Evolutionary conservation across 306 rosid genomes (phyloP).

Genomic region (Pyrus communis): DNA sequence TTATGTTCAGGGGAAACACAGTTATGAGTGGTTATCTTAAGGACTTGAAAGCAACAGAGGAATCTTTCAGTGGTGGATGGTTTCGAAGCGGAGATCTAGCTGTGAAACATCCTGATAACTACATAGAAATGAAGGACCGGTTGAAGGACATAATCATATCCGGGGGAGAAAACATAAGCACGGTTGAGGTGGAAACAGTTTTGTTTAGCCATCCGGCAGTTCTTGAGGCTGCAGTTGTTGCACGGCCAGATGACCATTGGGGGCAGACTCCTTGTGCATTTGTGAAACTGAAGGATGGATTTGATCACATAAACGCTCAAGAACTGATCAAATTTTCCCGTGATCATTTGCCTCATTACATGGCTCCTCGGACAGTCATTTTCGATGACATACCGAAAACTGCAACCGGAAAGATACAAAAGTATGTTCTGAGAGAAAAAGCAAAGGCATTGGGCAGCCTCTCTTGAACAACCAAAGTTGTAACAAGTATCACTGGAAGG

Average conservation of each 20-base stretch:
- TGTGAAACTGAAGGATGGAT: slow-evolving; percentile 52
- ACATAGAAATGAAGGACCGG: slow-evolving; percentile 71
- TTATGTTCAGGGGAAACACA: slow-evolving; percentile 80
- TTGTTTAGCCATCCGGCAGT: slow-evolving; percentile 62
- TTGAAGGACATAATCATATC: slow-evolving; percentile 69
- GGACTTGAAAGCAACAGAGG: slow-evolving; percentile 61
- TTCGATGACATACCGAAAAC: slow-evolving; percentile 64
- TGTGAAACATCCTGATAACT: slow-evolving; percentile 69
- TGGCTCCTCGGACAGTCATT: slow-evolving; percentile 63
- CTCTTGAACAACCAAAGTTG: not conserved
- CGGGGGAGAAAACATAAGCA: slow-evolving; percentile 82
- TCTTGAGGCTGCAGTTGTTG: slow-evolving; percentile 78
- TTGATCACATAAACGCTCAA: slow-evolving; percentile 20
- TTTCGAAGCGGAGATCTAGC: slow-evolving; percentile 76
- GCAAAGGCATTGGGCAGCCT: slow-evolving; percentile 60
- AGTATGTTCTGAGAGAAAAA: slow-evolving; percentile 55
- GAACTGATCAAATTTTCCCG: slow-evolving; percentile 53
- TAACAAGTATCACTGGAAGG: not conserved
- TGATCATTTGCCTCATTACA: slow-evolving; percentile 56
- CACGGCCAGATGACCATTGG: slow-evolving; percentile 71
- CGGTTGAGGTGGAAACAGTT: slow-evolving; percentile 71
- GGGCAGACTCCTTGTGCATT: slow-evolving; percentile 92
- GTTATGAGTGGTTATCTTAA: slow-evolving; percentile 82
- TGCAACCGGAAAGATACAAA: slow-evolving; percentile 73
- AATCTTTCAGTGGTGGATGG: slow-evolving; percentile 75